phyloP scores from a whole-genome alignment of 148 eudicot species.

The Diospyros kaki region DNA sequence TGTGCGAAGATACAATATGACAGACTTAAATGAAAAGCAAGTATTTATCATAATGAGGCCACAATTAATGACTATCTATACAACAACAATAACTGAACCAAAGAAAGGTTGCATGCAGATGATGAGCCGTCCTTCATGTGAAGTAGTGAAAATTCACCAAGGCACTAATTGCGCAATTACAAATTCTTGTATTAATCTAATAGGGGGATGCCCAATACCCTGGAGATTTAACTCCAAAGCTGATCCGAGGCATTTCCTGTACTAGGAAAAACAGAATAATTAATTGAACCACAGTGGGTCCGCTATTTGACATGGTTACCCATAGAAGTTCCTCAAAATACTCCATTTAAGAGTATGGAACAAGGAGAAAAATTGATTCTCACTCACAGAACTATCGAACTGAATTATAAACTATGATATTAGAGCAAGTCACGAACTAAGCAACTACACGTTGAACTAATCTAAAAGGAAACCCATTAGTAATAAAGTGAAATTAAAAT shows the following conservation, averaged over 20 bases:
- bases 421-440: neutral
- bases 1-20: neutral
- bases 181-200: neutral
- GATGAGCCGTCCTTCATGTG: neutral
- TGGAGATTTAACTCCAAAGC: neutral
- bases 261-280: neutral
- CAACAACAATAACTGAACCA: no score
- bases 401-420: neutral
- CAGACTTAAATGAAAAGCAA: neutral
- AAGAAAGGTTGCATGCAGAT: neutral
- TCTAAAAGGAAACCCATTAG: neutral
- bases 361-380: neutral
- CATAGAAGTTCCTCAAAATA: neutral
- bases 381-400: no score
- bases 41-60: neutral
- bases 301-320: neutral
- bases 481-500: neutral
- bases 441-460: neutral
- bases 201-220: neutral
- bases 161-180: no score
- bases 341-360: neutral
- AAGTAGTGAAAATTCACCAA: no score
- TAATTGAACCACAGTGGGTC: neutral
- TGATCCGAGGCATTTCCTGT: neutral
- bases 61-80: neutral